Percentiles rank a stretch among this genome's conserved stretches.
These are phyloP conservation scores for Geosmithia flava DNA, from an alignment of 2,329 filamentous ascomycete genomes.

Conservation along the genomic window DNA sequence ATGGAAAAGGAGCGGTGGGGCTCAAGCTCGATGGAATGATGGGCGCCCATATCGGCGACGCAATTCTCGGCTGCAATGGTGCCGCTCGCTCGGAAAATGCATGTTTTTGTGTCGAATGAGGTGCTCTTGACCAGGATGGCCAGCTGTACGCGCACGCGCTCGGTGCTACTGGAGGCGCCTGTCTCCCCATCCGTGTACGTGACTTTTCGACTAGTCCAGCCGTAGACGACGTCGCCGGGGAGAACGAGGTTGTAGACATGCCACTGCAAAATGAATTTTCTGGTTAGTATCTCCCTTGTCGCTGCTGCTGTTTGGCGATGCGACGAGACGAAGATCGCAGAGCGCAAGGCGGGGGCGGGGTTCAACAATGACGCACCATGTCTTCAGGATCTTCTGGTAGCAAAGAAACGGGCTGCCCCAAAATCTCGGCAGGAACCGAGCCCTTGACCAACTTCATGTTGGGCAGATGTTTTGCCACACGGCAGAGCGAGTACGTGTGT, in stretches of 20 bases:
- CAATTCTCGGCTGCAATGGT: slow-evolving; percentile 39
- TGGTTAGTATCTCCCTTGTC: not conserved
- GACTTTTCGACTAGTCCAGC: slow-evolving; percentile 44
- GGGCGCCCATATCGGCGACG: slow-evolving; percentile 38
- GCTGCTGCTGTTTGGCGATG: not conserved
- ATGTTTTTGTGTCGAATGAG: slow-evolving; percentile 44
- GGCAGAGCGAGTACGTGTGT: not conserved
- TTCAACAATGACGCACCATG: slow-evolving; percentile 22
- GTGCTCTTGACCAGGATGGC: slow-evolving; percentile 43
- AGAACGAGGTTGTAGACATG: slow-evolving; percentile 50
- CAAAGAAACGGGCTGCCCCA: slow-evolving; percentile 27
- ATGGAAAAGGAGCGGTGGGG: slow-evolving; percentile 78
- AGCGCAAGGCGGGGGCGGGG: not conserved
- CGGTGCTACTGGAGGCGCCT: slow-evolving; percentile 9
- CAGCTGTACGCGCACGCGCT: slow-evolving; percentile 45
- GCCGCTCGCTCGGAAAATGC: slow-evolving; percentile 43
- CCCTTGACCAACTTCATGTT: slow-evolving; percentile 27
- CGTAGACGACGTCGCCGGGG: slow-evolving; percentile 38
- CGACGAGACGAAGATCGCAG: slow-evolving; percentile 4
- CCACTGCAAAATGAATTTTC: slow-evolving; percentile 25
- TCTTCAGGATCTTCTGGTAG: slow-evolving; percentile 32
- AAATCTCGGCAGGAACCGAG: slow-evolving; percentile 21
- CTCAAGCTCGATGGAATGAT: slow-evolving; percentile 66
- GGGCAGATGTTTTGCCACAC: too few species aligned
- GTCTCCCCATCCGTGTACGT: slow-evolving; percentile 14